Conservation (phyloP, 2,329 filamentous ascomycete species). For the Calonectria henricotiae region DNA sequence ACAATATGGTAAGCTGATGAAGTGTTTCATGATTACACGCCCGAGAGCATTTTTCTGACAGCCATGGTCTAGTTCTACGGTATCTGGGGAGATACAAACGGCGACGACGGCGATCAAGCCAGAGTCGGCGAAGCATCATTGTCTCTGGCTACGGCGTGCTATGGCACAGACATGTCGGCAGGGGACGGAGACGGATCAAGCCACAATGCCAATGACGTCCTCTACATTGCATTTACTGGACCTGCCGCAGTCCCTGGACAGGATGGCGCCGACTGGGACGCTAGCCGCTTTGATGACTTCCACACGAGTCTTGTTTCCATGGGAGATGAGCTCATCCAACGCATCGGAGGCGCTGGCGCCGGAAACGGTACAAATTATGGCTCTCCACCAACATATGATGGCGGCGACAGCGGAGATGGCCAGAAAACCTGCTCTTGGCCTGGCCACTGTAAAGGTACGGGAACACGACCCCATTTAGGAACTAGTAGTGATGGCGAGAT, state of each 20-base stretch:
- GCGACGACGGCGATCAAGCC: constrained; percentile 61
- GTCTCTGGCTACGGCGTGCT: constrained; percentile 70
- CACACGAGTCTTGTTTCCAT: constrained; percentile 22
- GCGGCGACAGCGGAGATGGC: not conserved
- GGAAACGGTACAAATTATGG: not conserved
- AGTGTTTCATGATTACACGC: not conserved
- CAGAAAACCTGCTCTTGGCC: constrained; percentile 17
- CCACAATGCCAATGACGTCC: constrained; percentile 56
- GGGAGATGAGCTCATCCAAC: constrained; percentile 13
- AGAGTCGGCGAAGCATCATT: constrained; percentile 70
- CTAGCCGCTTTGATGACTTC: constrained; percentile 17
- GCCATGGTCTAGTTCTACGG: constrained; percentile 63
- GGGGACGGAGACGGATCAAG: constrained; percentile 57
- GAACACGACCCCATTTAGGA: not conserved
- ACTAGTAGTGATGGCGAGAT: not conserved
- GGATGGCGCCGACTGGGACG: constrained; percentile 13
- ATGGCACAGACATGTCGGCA: constrained; percentile 66
- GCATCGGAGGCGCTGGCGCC: constrained; percentile 1
- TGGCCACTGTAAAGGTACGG: constrained; percentile 20
- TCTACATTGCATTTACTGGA: constrained; percentile 25
- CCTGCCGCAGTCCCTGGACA: constrained; percentile 6
- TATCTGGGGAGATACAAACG: constrained; percentile 74
- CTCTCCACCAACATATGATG: not conserved
- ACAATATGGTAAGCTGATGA: constrained; percentile 59
- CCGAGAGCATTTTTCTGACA: not conserved